Conservation (phyloP, 75 land plant species). For the Isoetes taiwanensis region DNA sequence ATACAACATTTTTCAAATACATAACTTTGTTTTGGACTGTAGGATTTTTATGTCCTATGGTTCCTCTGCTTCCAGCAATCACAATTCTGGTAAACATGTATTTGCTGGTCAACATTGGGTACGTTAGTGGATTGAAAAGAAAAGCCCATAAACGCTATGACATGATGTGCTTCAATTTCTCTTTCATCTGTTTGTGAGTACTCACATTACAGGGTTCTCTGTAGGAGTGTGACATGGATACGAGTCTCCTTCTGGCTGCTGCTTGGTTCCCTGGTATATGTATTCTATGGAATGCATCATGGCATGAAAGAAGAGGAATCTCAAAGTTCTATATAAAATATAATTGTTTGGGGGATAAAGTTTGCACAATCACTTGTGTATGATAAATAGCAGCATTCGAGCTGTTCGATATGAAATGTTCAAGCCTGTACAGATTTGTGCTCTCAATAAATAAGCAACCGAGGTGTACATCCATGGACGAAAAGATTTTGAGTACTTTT, state of each 20-base stretch:
- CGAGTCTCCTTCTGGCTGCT: conserved; percentile 1
- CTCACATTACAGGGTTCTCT: too few relatives aligned
- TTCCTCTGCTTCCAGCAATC: not conserved
- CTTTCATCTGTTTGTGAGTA: not conserved
- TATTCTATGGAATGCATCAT: conserved; percentile 3
- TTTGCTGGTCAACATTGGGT: conserved; percentile 3
- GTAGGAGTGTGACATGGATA: not conserved
- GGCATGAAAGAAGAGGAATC: too few relatives aligned
- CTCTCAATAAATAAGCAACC: too few relatives aligned
- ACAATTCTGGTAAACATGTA: not conserved
- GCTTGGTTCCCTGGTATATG: not conserved
- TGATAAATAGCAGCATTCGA: too few relatives aligned
- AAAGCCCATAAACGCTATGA: not conserved
- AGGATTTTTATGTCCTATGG: not conserved
- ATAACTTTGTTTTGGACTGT: not conserved
- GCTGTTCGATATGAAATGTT: too few relatives aligned
- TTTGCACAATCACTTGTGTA: too few relatives aligned
- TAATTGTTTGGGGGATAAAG: too few relatives aligned
- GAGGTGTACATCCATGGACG: too few relatives aligned
- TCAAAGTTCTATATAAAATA: too few relatives aligned
- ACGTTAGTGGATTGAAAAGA: too few relatives aligned
- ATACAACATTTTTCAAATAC: not conserved
- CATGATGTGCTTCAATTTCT: not conserved
- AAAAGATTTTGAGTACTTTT: too few relatives aligned
- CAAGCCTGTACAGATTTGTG: too few relatives aligned